These are phyloP conservation scores for Penicillium sp. DNA, from an alignment of 2,329 filamentous ascomycete species.

Conservation along the genomic window DNA sequence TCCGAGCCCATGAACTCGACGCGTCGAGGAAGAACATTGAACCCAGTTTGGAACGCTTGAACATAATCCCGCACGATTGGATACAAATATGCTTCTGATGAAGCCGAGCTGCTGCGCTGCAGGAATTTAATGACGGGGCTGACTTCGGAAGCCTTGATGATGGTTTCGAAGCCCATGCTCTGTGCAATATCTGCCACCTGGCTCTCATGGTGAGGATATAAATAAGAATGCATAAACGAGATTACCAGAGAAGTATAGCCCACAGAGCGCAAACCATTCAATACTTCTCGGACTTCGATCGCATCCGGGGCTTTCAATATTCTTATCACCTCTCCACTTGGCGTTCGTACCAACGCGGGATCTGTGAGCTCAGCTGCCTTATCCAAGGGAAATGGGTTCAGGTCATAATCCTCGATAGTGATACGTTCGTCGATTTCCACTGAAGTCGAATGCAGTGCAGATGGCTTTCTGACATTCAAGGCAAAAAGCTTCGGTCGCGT, in stretches of 20 bases:
- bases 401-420: constrained; percentile 44
- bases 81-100: constrained; percentile 75
- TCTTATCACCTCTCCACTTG: constrained; percentile 66
- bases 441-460: constrained; percentile 44
- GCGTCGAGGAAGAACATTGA: constrained; percentile 69
- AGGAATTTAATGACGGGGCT: constrained; percentile 73
- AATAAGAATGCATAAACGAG: constrained; percentile 78
- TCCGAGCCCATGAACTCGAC: constrained; percentile 91
- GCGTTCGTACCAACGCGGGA: constrained; percentile 47
- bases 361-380: constrained; percentile 11
- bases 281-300: constrained; percentile 57
- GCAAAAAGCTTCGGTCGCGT: constrained; percentile 85
- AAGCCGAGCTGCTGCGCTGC: constrained; percentile 71
- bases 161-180: constrained; percentile 72
- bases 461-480: constrained; percentile 78
- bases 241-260: constrained; percentile 43
- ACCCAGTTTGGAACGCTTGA: constrained; percentile 77
- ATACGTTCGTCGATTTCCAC: constrained; percentile 51
- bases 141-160: constrained; percentile 73
- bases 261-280: constrained; percentile 56
- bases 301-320: constrained; percentile 64
- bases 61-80: constrained; percentile 75
- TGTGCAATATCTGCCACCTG: constrained; percentile 73
- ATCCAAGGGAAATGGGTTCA: constrained; percentile 73
- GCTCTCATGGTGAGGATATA: constrained; percentile 79